Base-by-base conservation (phyloP, 192 early-diverging fungal genomes). In the Linnemannia zychae region DNA sequence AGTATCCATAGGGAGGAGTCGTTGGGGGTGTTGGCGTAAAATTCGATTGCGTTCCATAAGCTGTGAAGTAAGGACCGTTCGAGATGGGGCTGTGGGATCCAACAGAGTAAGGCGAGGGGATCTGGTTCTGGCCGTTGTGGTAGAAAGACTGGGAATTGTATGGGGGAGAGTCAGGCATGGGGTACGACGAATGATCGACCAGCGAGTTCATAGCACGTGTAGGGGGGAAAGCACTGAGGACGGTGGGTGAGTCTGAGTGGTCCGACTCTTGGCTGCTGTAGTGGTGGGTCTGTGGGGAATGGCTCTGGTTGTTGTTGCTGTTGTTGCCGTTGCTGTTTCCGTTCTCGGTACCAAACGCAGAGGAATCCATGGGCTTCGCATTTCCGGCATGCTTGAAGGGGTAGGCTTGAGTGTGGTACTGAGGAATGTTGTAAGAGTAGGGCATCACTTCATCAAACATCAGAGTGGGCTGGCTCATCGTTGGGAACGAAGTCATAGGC, bases 351-450 rank as follows among this genome's bases (percentile, higher is more conserved):
- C 52, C 70, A 47, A 76, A 82, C 13, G 52, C 71, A 18, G 74
- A 49, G 18, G 74, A 75, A 28, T 76, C 75, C 81, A 77, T 76
- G 47, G 75, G 72, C 67, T 75, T 76, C 63, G 73, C 82, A 84
- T 84, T 78, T 65, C 82, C 82, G 72, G 82, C 82, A 84, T 84
- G 82, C 82, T 84, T 84, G 82, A 84, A 79, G 9, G 77, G 67
- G 71, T 84, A 79, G 73, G 66, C 68, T 28, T 82, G 81, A 28
- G 72, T 71, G 50, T 77, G 73, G 66, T 84, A 84, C n/a, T 77
- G 77, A 38, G 82, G 33, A 37, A 75, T 68, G 22, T 75, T 78
- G 60, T 84, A 84, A 2, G 76, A 72, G 67, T 84, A 84, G 7
- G 76, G 82, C 82, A 84, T 84, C 38, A 78, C 73, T 3, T 84